phyloP scores from a whole-genome alignment of 306 rosid species.

The Lathyrus oleraceus region DNA sequence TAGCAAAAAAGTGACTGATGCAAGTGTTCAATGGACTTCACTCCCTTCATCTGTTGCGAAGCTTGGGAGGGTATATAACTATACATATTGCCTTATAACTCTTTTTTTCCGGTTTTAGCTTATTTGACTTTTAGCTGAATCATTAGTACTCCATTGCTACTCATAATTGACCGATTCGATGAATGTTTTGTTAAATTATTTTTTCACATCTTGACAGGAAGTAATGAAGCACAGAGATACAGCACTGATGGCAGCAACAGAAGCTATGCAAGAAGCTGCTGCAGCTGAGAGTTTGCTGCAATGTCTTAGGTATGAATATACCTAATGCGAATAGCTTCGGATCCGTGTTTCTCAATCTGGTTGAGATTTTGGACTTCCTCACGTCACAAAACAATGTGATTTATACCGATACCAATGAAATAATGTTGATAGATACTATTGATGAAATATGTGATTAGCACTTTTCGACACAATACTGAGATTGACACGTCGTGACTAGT shows the following conservation, averaged over 20 bases:
- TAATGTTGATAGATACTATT: neutral
- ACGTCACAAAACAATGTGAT: neutral
- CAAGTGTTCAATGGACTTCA: slow-evolving; percentile 78
- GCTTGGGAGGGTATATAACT: slow-evolving; percentile 79
- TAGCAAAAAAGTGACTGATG: slow-evolving; percentile 69
- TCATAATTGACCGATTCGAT: neutral
- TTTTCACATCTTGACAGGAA: slow-evolving; percentile 55
- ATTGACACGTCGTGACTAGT: too few species aligned
- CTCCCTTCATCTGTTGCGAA: slow-evolving; percentile 86
- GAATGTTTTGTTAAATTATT: slow-evolving; percentile 24
- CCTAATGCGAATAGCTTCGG: neutral
- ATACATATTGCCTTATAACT: neutral
- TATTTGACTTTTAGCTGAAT: neutral
- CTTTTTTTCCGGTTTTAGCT: slow-evolving; percentile 21
- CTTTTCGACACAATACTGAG: too few species aligned
- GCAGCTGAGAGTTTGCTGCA: slow-evolving; percentile 83
- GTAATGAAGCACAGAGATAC: slow-evolving; percentile 91
- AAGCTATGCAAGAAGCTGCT: slow-evolving; percentile 96
- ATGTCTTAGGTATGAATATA: slow-evolving; percentile 73
- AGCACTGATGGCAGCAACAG: slow-evolving; percentile 86
- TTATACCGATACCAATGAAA: neutral
- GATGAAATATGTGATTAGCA: neutral
- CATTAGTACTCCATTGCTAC: neutral
- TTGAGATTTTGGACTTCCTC: neutral
- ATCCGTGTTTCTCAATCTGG: neutral